Base-by-base conservation (phyloP, 2,329 filamentous ascomycete genomes). In the Clonostachys chloroleuca region DNA sequence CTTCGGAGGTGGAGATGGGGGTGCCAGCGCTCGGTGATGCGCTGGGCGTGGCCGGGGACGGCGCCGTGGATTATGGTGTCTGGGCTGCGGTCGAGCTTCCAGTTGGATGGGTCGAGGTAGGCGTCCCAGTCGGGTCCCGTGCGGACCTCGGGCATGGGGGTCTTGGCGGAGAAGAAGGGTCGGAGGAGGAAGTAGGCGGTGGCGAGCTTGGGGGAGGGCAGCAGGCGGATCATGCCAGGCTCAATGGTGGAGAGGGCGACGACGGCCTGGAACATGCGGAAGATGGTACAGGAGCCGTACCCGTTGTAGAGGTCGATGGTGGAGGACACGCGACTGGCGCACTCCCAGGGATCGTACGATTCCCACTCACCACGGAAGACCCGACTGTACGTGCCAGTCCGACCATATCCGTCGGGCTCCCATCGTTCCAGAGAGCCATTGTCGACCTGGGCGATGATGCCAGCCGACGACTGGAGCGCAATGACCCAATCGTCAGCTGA, bases 171-270 rank as follows among this genome's bases (percentile, higher is more conserved):
- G 61, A 80, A 80, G 58, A 80, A 79, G 5, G 76, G 77, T 3
- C 77, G 69, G 3, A 94, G 75, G 1, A 94, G 75, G 53, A 84
- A 85, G 65, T 94, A 94, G 3, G 87, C 84, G 0, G 87, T 92
- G 14, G 87, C 83, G 47, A 87, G 79, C 46, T 77, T 75, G 0
- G 89, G 88, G 52, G 89, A 90, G 2, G 92, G 84, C 16, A 85
- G 75, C 13, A 94, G 68, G 0, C 85, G 88, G 7, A 88, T 85
- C 63, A 90, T 84, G 17, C 78, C 80, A 0, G 86, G 84, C 1
- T 78, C 80, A 36, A 79, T 74, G 13, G 71, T 71, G 12, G 74
- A 78, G 40, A 80, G 66, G 5, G 77, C 77, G 6, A 81, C 62
- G 43, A 80, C 72, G 46, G 77, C 78, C 57, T 80, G 77, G 60